Evolutionary conservation across 352 stramenopile genomes (phyloP).

Genomic region (Phytophthora cactorum): DNA sequence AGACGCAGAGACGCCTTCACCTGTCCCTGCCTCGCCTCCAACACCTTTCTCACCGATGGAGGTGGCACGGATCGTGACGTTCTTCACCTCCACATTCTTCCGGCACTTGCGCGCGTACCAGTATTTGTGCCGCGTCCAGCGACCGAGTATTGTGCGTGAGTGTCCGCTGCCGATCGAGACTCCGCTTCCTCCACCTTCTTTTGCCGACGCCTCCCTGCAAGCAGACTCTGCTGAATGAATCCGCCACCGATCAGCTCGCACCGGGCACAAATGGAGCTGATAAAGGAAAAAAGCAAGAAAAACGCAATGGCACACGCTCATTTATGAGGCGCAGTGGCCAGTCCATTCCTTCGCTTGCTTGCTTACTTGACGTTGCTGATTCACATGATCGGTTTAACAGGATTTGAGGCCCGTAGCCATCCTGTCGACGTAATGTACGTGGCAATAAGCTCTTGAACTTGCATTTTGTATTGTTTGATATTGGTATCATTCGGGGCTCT

Average conservation of each 20-base stretch:
- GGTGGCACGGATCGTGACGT: slow-evolving; percentile 64
- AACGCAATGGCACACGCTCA: slow-evolving; percentile 23
- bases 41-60: slow-evolving; percentile 42
- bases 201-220: slow-evolving; percentile 35
- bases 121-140: slow-evolving; percentile 38
- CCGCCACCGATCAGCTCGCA: slow-evolving; percentile 9
- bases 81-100: slow-evolving; percentile 78
- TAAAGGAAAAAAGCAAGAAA: slow-evolving; percentile 12
- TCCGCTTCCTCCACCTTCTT: slow-evolving; percentile 45
- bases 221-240: slow-evolving; percentile 5
- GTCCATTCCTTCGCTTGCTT: slow-evolving; percentile 5
- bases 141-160: slow-evolving; percentile 37
- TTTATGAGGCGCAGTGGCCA: neutral
- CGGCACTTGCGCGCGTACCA: slow-evolving; percentile 71
- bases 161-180: slow-evolving; percentile 51
- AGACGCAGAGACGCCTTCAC: neutral
- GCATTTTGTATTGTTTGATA: slow-evolving; percentile 29
- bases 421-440: neutral
- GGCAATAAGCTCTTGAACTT: slow-evolving; percentile 14
- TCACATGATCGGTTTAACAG: slow-evolving; percentile 19
- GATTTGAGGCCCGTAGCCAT: slow-evolving; percentile 9
- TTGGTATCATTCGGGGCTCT: slow-evolving; percentile 41
- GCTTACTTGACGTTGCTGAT: slow-evolving; percentile 12
- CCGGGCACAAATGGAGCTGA: slow-evolving; percentile 20
- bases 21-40: neutral